Base-by-base conservation (phyloP, 768 basidiomycete species). In the Auricularia heimuer region DNA sequence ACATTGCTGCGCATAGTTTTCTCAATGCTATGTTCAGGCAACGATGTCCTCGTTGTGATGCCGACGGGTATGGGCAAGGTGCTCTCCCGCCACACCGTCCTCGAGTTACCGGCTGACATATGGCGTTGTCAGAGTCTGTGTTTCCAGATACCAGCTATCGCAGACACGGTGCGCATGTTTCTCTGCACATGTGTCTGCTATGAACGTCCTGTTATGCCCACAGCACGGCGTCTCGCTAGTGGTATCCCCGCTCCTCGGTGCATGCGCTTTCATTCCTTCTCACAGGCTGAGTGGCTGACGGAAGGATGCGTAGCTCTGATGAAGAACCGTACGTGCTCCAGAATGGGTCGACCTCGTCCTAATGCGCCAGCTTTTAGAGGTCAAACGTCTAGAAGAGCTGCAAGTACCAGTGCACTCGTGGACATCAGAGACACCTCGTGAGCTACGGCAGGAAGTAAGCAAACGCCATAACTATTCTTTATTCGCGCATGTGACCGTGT, bases 41-140 rank as follows among this genome's bases (percentile, higher is more conserved):
- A 74, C 8, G 90, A 92, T 73, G 84, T 92, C 14, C 81, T 92
- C 61, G 89, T 91, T 10, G 80, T 92, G 2, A 92, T 91, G 18
- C 90, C 92, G 0, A 94, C 92, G 10, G 90, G 92, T 3, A 90
- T 93, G 88, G 92, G 92, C 39, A 94, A 94, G 82, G 91, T 87
- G 36, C 45, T 70, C 29, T n/a, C 16, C 39, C 4, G 14, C 42
- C 3, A 4, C 33, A 24, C 3, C 2, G 12, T 21, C 60, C 63
- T 54, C 56, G 21, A 8, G 14, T 29, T 45, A 61, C 62, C 4
- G 61, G 24, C 39, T 42, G 29, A 29, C 29, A 29, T 29, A 29
- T 3, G 62, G 29, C 29, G 29, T 29, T 29, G 29, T 29, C 29
- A 92, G 90, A 92, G 90, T 69, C 70, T 94, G 3, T 94, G 92